A percentile compares a stretch with the other conserved stretches of the same genome.
These are phyloP conservation scores for Spinacia oleracea DNA, from an alignment of 179 eudicot genomes.

Conservation along the genomic window DNA sequence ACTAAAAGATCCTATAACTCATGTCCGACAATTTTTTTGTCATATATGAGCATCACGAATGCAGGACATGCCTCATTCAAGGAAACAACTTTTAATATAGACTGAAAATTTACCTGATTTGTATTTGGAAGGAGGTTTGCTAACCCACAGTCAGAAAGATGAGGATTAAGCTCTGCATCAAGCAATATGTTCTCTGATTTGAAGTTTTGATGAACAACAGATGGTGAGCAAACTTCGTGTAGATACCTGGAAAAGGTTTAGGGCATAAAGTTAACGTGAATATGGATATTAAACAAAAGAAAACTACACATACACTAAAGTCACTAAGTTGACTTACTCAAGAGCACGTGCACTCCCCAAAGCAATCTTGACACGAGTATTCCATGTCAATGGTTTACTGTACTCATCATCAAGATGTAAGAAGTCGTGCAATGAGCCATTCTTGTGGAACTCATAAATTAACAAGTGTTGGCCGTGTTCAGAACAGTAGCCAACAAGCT, in stretches of 20 bases:
- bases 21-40: not conserved
- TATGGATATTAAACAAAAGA: not conserved
- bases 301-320: not conserved
- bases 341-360: conserved; percentile 96
- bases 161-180: conserved; percentile 89
- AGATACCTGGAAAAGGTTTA: conserved; percentile 63
- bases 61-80: conserved; percentile 10
- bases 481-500: conserved; percentile 91
- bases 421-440: conserved; percentile 84
- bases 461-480: conserved; percentile 93
- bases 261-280: not conserved
- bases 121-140: conserved; percentile 67
- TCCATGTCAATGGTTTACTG: conserved; percentile 90
- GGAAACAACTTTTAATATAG: not conserved
- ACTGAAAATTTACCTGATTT: conserved; percentile 63
- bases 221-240: conserved; percentile 96
- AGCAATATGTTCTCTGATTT: conserved; percentile 93
- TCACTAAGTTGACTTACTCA: conserved; percentile 62
- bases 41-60: not conserved
- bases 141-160: conserved; percentile 81
- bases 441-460: conserved; percentile 74
- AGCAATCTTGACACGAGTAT: conserved; percentile 92
- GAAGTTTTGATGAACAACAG: conserved; percentile 81
- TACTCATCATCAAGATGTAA: conserved; percentile 83
- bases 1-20: not conserved